A percentile compares a stretch with the other conserved stretches of the same genome.
Conservation (phyloP, 352 stramenopile genomes). For the Elongisporangium anandrum region DNA sequence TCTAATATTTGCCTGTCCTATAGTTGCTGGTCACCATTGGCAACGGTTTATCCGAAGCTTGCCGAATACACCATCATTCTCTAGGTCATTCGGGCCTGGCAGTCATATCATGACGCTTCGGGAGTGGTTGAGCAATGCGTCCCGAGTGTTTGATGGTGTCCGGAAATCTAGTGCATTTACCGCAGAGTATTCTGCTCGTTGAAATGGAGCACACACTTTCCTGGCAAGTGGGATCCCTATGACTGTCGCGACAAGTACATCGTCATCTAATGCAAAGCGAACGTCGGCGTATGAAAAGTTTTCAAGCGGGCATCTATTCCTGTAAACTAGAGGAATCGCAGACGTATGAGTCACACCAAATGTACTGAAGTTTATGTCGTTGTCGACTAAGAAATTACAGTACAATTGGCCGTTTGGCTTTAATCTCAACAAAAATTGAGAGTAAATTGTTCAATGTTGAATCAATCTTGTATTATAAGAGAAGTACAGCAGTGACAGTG, state of each 20-base stretch:
- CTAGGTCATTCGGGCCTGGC: constrained; percentile 5
- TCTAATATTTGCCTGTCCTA: constrained; percentile 16
- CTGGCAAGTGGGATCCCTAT: background rate
- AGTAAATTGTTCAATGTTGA: background rate
- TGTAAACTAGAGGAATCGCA: too few species aligned
- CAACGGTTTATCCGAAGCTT: constrained; percentile 12
- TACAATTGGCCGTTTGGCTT: background rate
- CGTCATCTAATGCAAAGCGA: too few species aligned
- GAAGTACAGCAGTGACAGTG: background rate
- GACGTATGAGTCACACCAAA: too few species aligned
- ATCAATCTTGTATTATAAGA: background rate
- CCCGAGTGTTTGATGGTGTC: constrained; percentile 61
- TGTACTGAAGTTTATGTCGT: too few species aligned
- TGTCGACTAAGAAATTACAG: background rate
- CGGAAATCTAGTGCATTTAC: constrained; percentile 62
- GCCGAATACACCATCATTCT: constrained; percentile 16
- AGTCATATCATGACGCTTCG: constrained; percentile 40
- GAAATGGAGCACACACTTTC: too few species aligned
- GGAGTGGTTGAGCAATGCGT: constrained; percentile 73
- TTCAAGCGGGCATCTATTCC: too few species aligned
- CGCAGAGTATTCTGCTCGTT: constrained; percentile 36
- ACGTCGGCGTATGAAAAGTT: too few species aligned
- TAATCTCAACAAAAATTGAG: background rate
- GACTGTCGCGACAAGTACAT: background rate
- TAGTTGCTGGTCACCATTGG: constrained; percentile 4